phyloP scores from a whole-genome alignment of 805 yeast genomes.

The Metschnikowia koreensis region DNA sequence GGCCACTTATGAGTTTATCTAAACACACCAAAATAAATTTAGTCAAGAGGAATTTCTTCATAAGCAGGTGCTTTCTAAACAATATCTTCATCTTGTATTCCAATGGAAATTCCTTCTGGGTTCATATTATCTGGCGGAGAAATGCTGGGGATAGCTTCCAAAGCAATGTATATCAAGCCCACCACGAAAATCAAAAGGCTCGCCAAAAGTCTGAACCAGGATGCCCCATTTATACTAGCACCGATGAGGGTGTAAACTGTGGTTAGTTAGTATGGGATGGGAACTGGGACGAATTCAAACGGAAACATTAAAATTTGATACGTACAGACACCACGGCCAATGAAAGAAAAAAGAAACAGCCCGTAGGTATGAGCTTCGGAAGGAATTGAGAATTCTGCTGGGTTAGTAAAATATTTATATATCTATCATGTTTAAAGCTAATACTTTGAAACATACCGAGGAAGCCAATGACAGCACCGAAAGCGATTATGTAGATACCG shows the following conservation, averaged over 20 bases:
- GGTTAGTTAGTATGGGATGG: constrained; percentile 21
- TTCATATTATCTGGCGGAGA: constrained; percentile 83
- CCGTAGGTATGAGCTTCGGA: constrained; percentile 63
- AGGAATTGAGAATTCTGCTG: constrained; percentile 50
- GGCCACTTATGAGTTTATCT: no score
- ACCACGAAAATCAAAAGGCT: constrained; percentile 56
- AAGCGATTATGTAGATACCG: constrained; percentile 54
- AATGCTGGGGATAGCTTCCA: constrained; percentile 72
- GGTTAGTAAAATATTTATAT: constrained; percentile 14
- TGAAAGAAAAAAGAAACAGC: constrained; percentile 64
- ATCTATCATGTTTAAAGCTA: no score
- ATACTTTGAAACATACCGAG: constrained; percentile 35
- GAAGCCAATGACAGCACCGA: constrained; percentile 54
- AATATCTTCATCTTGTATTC: constrained; percentile 40
- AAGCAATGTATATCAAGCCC: constrained; percentile 57
- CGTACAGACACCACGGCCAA: constrained; percentile 72
- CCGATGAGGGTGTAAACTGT: constrained; percentile 41
- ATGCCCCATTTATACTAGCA: constrained; percentile 45
- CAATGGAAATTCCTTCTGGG: constrained; percentile 40
- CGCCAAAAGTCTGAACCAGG: constrained; percentile 55
- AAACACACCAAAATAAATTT: no score
- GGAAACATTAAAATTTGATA: constrained; percentile 20
- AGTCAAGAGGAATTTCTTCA: no score
- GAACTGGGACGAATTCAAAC: neutral
- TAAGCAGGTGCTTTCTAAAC: constrained; percentile 6